Evolutionary conservation across 2,329 filamentous ascomycete genomes (phyloP).

Genomic region (Elsinoe ampelina): DNA sequence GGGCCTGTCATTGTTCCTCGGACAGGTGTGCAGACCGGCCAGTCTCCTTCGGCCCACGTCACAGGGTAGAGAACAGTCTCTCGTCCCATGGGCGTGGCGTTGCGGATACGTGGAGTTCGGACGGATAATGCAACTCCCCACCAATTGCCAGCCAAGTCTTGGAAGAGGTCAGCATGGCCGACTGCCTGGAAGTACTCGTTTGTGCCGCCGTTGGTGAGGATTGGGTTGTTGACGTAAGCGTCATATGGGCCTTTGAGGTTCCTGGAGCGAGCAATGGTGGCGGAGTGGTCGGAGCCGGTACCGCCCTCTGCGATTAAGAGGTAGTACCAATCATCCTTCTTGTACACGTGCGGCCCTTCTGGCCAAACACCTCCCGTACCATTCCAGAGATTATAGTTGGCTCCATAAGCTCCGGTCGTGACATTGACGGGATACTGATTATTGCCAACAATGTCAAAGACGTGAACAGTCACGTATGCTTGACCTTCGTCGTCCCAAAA

Average conservation of each 20-base stretch:
- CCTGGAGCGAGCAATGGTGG: slow-evolving; percentile 31
- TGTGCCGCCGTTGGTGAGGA: slow-evolving; percentile 22
- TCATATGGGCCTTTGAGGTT: slow-evolving; percentile 27
- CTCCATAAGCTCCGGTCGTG: not conserved
- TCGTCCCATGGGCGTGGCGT: slow-evolving; percentile 45
- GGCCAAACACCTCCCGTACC: slow-evolving; percentile 28
- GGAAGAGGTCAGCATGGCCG: slow-evolving; percentile 49
- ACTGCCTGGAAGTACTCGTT: slow-evolving; percentile 39
- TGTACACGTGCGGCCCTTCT: slow-evolving; percentile 32
- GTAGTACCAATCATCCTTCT: slow-evolving; percentile 30
- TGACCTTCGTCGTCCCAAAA: slow-evolving; percentile 22
- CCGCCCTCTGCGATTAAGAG: slow-evolving; percentile 31
- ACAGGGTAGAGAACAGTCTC: slow-evolving; percentile 44
- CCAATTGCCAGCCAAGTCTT: slow-evolving; percentile 44
- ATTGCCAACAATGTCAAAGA: not conserved
- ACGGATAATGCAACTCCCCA: slow-evolving; percentile 43
- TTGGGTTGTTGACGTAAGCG: slow-evolving; percentile 20
- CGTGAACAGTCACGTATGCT: not conserved
- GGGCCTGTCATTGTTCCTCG: slow-evolving; percentile 37
- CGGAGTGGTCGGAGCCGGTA: slow-evolving; percentile 33
- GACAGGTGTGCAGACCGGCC: slow-evolving; percentile 32
- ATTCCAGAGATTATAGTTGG: slow-evolving; percentile 23
- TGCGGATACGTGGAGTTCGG: slow-evolving; percentile 35
- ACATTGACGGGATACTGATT: not conserved
- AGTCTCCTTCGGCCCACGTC: slow-evolving; percentile 39